phyloP scores from a whole-genome alignment of 768 basidiomycete species.

The Rhodotorula toruloides region DNA sequence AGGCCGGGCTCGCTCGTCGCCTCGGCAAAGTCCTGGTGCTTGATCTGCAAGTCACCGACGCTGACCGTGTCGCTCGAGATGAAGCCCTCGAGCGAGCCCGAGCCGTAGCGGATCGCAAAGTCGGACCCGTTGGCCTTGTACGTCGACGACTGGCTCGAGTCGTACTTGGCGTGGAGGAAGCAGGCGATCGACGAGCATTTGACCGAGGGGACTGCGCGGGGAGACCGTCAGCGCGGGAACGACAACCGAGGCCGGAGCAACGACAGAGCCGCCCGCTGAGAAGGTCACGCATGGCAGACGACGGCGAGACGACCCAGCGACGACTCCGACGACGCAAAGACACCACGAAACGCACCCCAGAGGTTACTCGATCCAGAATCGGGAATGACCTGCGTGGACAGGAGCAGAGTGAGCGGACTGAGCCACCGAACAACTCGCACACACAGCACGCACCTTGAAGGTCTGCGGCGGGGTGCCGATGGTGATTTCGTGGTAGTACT shows the following conservation, averaged over 20 bases:
- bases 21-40: conserved; percentile 82
- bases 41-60: conserved; percentile 77
- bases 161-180: conserved; percentile 63
- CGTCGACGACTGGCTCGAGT: conserved; percentile 57
- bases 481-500: conserved; percentile 78
- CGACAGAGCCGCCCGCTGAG: too few relatives aligned
- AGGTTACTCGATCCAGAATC: conserved; percentile 58
- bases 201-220: conserved; percentile 50
- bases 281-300: too few relatives aligned
- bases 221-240: too few relatives aligned
- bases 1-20: conserved; percentile 93
- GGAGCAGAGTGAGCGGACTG: background rate
- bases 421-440: too few relatives aligned
- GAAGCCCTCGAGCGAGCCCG: conserved; percentile 93
- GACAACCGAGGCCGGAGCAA: too few relatives aligned
- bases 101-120: conserved; percentile 89
- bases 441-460: conserved; percentile 54
- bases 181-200: conserved; percentile 81
- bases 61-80: conserved; percentile 73
- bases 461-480: conserved; percentile 77
- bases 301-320: too few relatives aligned
- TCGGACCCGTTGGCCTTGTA: conserved; percentile 83
- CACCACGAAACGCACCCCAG: conserved; percentile 19
- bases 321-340: too few relatives aligned
- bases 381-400: conserved; percentile 45